Evolutionary conservation across 495 filamentous ascomycete genomes (phyloP).

Genomic region (Neurospora sp.): DNA sequence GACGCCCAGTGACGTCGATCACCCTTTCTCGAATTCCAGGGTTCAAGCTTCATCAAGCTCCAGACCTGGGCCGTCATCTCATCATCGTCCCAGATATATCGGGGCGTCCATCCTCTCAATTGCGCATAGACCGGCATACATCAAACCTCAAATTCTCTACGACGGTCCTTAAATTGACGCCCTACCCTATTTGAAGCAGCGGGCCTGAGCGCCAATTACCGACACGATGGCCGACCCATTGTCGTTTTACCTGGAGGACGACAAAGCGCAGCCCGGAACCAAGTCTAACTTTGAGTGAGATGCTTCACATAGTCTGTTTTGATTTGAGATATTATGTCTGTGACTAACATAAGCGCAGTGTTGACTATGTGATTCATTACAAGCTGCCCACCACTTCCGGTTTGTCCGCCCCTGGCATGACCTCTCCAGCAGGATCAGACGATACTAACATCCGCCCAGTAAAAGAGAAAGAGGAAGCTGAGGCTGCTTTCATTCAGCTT

Average conservation of each 20-base stretch:
- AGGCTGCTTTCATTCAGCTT: conserved; percentile 63
- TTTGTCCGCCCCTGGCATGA: conserved; percentile 23
- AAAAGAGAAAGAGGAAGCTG: conserved; percentile 56
- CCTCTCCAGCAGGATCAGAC: not conserved
- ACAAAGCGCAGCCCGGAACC: conserved; percentile 21
- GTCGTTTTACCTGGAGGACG: conserved; percentile 18
- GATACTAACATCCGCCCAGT: not conserved
- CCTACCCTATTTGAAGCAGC: not conserved
- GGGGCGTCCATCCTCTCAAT: not conserved
- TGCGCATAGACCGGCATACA: not conserved
- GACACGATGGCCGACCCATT: conserved; percentile 25
- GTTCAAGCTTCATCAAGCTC: not conserved
- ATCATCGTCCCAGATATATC: not conserved
- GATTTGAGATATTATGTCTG: conserved; percentile 1
- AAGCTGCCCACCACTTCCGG: conserved; percentile 50
- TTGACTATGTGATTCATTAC: conserved; percentile 91
- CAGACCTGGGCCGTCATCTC: not conserved
- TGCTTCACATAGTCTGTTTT: not conserved
- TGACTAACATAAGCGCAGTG: conserved; percentile 34
- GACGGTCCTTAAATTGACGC: not conserved
- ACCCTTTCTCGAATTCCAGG: not conserved
- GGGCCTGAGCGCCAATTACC: not conserved
- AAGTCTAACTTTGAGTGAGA: conserved; percentile 21
- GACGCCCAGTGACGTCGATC: conserved; percentile 9
- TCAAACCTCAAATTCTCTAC: not conserved